Evolutionary conservation across 2,329 filamentous ascomycete species (phyloP), one percentile per base, ranked within the genome.

Genomic region (Thermomyces lanuginosus): DNA sequence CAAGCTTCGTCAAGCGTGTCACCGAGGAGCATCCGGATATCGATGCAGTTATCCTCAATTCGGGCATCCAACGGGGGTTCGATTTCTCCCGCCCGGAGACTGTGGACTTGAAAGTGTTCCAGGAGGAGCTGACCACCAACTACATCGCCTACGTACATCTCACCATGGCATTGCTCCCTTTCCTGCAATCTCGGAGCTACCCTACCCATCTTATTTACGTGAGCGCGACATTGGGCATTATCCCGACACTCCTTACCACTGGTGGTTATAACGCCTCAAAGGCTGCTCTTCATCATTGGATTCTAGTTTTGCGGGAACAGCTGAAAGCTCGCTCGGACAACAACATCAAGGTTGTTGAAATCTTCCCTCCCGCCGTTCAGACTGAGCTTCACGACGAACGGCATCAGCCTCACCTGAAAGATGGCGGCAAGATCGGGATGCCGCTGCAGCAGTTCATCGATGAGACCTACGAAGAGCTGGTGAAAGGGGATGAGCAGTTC

Each of bases 191-290:
- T 30, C 53, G 60, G 28, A 37, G 51, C 2, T 50, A 46, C 4
- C 46, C 56, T 11, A 58, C 57, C 0, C 49, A 52, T 1, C 60
- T 45, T 45, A 59, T 29, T 51, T 62, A 45, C 21, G 29, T 24
- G 9, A 25, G 24, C 16, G 21, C 24, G 8, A 31, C 21, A 15
- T 13, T 31, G 8, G 19, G 26, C 2, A 22, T 28, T 22, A 25
- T 27, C 5, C 30, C 24, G 3, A 28, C 26, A 5, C 7, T 23
- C 8, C 6, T 29, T 18, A 39, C 38, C 44, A 65, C 62, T 1
- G 63, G 63, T 0, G 65, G 66, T 39, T 69, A 69, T 44, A 64
- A 60, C 33, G 64, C 65, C 2, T 56, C 58, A 19, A 69, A 69
- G 42, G 65, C 65, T 0, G 66, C 64, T 0, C 41, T 69, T 24